Evolutionary conservation across 257 asterid species (phyloP).

Genomic region (Ligustrum vulgare): DNA sequence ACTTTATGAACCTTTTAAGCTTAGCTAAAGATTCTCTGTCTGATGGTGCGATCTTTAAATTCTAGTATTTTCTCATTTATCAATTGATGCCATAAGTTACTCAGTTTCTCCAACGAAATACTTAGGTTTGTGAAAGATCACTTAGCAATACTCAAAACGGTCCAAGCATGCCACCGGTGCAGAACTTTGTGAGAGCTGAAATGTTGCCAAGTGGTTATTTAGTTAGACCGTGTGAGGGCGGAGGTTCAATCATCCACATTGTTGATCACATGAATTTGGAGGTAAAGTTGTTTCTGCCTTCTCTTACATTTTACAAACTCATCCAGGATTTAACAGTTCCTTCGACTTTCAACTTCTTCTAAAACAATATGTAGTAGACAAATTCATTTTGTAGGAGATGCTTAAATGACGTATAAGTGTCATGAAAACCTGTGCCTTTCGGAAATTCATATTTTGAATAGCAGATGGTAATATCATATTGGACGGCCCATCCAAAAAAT

Average conservation of each 20-base stretch:
- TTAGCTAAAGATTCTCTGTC: background rate
- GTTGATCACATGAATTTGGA: slow-evolving; percentile 88
- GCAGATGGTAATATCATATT: background rate
- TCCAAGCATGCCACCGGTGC: slow-evolving; percentile 84
- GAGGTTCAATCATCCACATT: slow-evolving; percentile 86
- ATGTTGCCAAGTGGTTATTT: slow-evolving; percentile 87
- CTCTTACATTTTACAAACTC: background rate
- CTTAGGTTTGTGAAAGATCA: slow-evolving; percentile 82
- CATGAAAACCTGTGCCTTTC: background rate
- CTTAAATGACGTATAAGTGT: background rate
- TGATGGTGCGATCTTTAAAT: background rate
- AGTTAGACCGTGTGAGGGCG: slow-evolving; percentile 89
- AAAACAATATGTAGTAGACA: background rate
- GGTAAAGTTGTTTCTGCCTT: slow-evolving; percentile 36
- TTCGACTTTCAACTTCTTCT: background rate
- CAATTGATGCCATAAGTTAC: background rate
- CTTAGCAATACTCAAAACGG: slow-evolving; percentile 79
- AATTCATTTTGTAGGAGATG: background rate
- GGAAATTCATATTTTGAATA: background rate
- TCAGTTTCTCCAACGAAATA: slow-evolving; percentile 13
- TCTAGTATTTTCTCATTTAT: background rate
- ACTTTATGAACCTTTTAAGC: background rate
- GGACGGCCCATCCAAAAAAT: background rate
- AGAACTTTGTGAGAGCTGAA: slow-evolving; percentile 83
- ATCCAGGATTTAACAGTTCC: background rate